Conservation (phyloP, 192 early-diverging fungal genomes). For the Anaeromyces robustus region DNA sequence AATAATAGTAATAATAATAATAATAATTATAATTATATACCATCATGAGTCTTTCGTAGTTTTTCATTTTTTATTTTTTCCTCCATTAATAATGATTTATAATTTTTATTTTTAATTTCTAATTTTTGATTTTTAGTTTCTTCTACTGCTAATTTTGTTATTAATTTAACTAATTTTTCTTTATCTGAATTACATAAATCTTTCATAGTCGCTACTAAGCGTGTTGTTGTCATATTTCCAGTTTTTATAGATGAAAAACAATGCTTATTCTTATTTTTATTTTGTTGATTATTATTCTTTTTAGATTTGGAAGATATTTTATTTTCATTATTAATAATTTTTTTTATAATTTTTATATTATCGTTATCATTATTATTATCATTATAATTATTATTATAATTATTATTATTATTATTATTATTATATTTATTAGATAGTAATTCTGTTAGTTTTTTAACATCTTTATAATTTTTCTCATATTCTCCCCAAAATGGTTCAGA, state of each 20-base stretch:
- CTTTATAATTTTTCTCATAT: neutral
- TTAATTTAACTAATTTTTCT: neutral
- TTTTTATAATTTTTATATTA: no score
- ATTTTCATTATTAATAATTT: no score
- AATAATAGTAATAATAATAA: no score
- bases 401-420: no score
- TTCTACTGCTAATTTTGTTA: neutral
- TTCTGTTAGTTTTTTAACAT: no score
- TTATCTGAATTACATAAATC: neutral
- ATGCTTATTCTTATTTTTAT: neutral
- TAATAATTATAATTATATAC: neutral
- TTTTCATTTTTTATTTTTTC: neutral
- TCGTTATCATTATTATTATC: no score
- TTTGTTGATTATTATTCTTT: no score
- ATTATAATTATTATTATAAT: no score
- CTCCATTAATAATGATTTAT: neutral
- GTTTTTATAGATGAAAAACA: neutral
- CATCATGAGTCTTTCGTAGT: neutral
- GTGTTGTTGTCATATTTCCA: neutral
- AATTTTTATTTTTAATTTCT: neutral
- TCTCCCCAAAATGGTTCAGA: neutral
- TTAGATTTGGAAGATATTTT: no score
- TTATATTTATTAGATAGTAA: no score
- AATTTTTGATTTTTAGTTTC: neutral
- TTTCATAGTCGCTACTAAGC: neutral